Percentiles rank a stretch among this genome's conserved stretches.
Conservation (phyloP, 495 filamentous ascomycete genomes). For the Penicillium salamii region DNA sequence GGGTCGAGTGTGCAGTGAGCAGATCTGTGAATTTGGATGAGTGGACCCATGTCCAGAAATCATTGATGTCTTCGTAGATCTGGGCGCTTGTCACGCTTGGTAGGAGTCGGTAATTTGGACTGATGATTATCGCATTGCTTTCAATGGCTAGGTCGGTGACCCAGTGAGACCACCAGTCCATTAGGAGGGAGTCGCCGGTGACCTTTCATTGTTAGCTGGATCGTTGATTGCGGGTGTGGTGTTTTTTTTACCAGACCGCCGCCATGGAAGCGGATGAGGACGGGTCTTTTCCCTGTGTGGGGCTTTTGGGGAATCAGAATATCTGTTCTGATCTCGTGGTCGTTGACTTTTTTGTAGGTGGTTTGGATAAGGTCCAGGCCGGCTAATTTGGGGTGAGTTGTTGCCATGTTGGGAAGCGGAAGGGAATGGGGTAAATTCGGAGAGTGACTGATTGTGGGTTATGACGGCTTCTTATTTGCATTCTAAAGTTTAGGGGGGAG, state of each 20-base stretch:
- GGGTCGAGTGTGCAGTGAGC: conserved; percentile 13
- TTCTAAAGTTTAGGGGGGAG: background rate
- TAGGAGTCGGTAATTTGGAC: conserved; percentile 51
- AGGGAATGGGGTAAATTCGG: background rate
- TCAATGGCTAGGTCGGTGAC: conserved; percentile 27
- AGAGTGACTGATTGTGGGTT: no score
- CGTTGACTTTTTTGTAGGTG: conserved; percentile 29
- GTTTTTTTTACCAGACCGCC: conserved; percentile 29
- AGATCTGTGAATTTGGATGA: conserved; percentile 14
- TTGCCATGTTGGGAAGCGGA: background rate
- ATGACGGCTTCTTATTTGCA: background rate
- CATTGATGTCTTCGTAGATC: conserved; percentile 46
- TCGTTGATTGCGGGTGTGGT: background rate
- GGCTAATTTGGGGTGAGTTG: conserved; percentile 17
- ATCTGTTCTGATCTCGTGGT: conserved; percentile 33
- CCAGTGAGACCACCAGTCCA: conserved; percentile 32
- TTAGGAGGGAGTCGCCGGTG: conserved; percentile 28
- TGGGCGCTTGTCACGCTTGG: conserved; percentile 47
- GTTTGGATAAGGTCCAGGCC: conserved; percentile 30
- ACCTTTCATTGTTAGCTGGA: conserved; percentile 12
- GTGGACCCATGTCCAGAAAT: conserved; percentile 51
- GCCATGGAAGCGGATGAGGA: conserved; percentile 32
- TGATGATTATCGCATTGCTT: conserved; percentile 39
- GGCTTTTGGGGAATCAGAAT: conserved; percentile 27
- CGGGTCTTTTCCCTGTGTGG: conserved; percentile 20